These are phyloP conservation scores for Acanthamoeba divionensis DNA, from an alignment of 208 protist genomes.

Conservation along the genomic window DNA sequence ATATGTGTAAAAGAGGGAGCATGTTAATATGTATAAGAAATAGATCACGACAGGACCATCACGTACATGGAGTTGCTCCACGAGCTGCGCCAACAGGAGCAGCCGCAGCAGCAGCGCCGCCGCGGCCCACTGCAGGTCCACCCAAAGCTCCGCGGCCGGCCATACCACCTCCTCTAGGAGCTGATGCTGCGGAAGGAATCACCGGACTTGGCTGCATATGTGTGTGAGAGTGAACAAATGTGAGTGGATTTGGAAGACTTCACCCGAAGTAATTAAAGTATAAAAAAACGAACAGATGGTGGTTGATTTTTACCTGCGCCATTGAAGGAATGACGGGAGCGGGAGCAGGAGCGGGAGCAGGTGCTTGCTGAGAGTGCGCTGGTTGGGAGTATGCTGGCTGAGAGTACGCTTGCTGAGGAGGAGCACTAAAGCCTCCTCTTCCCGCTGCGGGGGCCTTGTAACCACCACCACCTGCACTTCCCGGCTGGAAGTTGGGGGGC, in stretches of 20 bases:
- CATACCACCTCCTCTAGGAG: background rate
- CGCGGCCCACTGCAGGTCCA: background rate
- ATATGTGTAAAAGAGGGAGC: no score
- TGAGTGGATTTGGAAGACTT: no score
- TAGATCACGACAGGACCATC: slow-evolving; percentile 45
- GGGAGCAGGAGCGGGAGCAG: background rate
- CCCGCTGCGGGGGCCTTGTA: background rate
- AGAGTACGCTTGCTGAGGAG: no score
- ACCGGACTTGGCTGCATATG: no score
- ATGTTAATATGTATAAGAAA: no score
- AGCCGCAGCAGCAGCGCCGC: background rate
- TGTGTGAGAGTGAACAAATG: no score
- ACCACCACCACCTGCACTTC: background rate
- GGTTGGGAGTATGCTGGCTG: no score
- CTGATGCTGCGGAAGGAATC: no score
- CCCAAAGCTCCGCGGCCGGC: background rate
- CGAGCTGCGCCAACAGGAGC: no score
- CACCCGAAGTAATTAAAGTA: no score
- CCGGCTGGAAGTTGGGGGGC: background rate
- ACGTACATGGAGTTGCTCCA: no score
- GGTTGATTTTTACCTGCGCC: background rate
- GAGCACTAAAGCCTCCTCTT: background rate
- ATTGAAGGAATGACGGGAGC: background rate
- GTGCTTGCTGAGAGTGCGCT: background rate
- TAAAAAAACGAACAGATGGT: background rate